Evolutionary conservation across 176 grass and related monocot species (phyloP), one percentile per base, ranked within the genome.

Genomic region (Aegilops bicornis): DNA sequence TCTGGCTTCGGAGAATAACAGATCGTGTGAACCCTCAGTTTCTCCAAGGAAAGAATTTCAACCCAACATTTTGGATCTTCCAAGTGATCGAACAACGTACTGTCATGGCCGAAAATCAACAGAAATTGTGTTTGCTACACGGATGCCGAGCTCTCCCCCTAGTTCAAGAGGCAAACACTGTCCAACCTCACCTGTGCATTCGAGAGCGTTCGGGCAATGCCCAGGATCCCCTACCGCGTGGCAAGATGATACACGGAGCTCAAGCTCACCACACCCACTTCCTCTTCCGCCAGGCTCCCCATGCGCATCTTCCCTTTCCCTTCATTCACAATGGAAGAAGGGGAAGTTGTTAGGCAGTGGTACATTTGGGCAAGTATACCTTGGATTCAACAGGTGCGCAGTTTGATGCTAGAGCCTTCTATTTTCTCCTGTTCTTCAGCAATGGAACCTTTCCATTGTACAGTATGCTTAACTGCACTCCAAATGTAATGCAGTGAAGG

Each of bases 301-400:
- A 20, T 92, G 83, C 59, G 73, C 79, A 4, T 87, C 94, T 87
- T 91, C 87, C 10, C 29, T 43, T 45, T 91, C 89, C 36, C 81
- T 82, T 16, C 66, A 86, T 77, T 89, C 91, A 17, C 81, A 85
- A 69, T 95, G 94, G 94, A 95, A 95, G 79, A 93, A 91, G 56
- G 94, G 94, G 39, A 95, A 95, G 84, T 77, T 93, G 80, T 88
- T 95, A 70, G 93, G 93, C 43, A 91, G 93, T 83, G 93, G 93
- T 52, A 95, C 93, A n/a, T 95, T 95, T 87, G 93, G 93, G 24
- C 93, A 95, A 87, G 93, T 95, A 65, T 95, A 93, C 77, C 82
- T 89, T 47, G 93, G 93, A 76, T 95, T 95, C 79, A 95, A 93
- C 89, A 93, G 93, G 93, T 95, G 27, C 77, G 82, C 83, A 16